Base-by-base conservation (phyloP, 768 basidiomycete genomes). In the Suillus subaureus region DNA sequence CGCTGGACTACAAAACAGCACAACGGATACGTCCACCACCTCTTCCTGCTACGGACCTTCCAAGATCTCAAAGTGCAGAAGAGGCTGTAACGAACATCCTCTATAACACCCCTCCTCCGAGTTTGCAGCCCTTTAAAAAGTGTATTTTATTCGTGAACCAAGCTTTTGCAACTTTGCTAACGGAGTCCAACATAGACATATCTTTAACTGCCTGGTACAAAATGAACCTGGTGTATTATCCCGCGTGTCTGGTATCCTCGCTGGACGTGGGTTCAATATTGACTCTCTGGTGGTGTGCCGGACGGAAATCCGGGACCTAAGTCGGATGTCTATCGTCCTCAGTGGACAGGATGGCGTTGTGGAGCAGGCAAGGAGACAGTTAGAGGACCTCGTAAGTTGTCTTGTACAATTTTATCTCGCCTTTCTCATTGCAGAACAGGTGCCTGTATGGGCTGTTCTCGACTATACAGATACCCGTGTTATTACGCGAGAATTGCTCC, bases 141-240 rank as follows among this genome's bases (percentile, higher is more conserved):
- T 94, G 70, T 28, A 15, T 47, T 21, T 4, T 62, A 26, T 47
- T 37, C 18, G 1, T n/a, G 6, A 2, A 42, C 9, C 4, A 58
- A 42, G 39, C n/a, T 66, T 12, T 39, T 64, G 33, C 13, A 23
- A 57, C 35, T 33, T 45, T 61, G 57, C 54, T 70, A 62, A 66
- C 64, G 1, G 68, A 61, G 56, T 63, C 61, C 62, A 66, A 68
- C 63, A 65, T 72, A 98, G 96, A 77, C 97, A 99, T 74, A 87
- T 96, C 65, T 85, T 99, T 68, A 99, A 99, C 80, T 98, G 96
- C 77, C 88, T 99, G 66, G 97, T 99, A 4, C 97, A 99, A 79
- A 98, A 99, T 76, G 97, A 99, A 80, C 97, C 97, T 3, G 97
- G 97, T 73, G 97, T 99, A n/a, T 86, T 99, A 15, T 97, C 97